Conservation (phyloP, 768 basidiomycete genomes). For the Tricholoma saponaceum region DNA sequence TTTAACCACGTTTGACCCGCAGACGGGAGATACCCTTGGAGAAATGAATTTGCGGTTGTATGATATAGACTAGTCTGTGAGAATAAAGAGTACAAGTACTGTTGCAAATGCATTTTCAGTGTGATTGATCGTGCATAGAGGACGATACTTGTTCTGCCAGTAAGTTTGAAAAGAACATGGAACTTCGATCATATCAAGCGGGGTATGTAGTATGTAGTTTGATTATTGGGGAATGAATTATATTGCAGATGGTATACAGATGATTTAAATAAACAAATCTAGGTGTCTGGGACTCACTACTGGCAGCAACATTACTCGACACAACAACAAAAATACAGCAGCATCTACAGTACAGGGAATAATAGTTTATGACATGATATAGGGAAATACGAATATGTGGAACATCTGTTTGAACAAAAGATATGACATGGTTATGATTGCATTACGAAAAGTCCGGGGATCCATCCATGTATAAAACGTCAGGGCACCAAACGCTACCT, state of each 20-base stretch:
- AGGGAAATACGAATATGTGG: not conserved
- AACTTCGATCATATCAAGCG: no score
- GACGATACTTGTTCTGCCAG: not conserved
- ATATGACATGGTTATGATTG: not conserved
- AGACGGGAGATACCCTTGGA: not conserved
- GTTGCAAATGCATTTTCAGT: not conserved
- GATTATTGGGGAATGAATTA: not conserved
- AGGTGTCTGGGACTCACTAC: not conserved
- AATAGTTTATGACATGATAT: not conserved
- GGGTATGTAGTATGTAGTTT: no score
- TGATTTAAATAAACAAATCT: not conserved
- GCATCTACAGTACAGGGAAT: constrained; percentile 1
- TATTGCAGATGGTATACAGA: not conserved
- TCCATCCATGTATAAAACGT: not conserved
- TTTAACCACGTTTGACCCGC: not conserved
- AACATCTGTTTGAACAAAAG: not conserved
- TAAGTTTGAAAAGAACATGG: no score
- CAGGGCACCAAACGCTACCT: not conserved
- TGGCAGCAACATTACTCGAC: not conserved
- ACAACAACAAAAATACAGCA: not conserved
- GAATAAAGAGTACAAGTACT: not conserved
- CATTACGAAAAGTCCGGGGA: not conserved
- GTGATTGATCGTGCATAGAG: no score
- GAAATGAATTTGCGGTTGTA: not conserved
- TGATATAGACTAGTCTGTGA: not conserved